These are phyloP conservation scores for Tetrahymena malaccensis DNA, from an alignment of 73 alveolate species.

Conservation along the genomic window DNA sequence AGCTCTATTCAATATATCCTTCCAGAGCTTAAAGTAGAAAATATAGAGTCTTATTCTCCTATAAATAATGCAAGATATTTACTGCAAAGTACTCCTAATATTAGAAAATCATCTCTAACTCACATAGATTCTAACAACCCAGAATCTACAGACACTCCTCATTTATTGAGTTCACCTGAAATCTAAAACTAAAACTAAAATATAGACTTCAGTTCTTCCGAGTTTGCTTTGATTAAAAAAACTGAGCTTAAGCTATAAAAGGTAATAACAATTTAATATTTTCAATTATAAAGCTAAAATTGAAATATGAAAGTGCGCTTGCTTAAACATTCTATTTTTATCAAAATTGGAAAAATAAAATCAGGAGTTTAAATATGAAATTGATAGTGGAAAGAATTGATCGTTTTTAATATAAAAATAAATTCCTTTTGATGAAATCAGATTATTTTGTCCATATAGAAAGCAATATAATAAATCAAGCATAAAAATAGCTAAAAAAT, in stretches of 20 bases:
- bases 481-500: too few relatives aligned
- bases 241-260: background rate
- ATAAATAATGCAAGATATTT: background rate
- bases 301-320: too few relatives aligned
- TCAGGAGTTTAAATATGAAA: too few relatives aligned
- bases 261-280: background rate
- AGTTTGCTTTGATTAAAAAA: too few relatives aligned
- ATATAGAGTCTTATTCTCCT: background rate
- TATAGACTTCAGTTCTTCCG: background rate
- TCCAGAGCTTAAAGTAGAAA: background rate
- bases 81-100: background rate
- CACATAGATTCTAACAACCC: background rate
- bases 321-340: too few relatives aligned
- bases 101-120: background rate
- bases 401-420: too few relatives aligned
- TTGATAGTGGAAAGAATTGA: too few relatives aligned
- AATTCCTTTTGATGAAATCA: too few relatives aligned
- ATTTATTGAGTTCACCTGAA: background rate
- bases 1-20: background rate
- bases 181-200: background rate
- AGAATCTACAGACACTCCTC: background rate
- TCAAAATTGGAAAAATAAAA: too few relatives aligned
- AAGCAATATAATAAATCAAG: too few relatives aligned
- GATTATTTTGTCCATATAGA: too few relatives aligned
- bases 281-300: too few relatives aligned